Evolutionary conservation across 1,139 yeast species (phyloP).

Genomic region (Protomyces lactucae-debilis): DNA sequence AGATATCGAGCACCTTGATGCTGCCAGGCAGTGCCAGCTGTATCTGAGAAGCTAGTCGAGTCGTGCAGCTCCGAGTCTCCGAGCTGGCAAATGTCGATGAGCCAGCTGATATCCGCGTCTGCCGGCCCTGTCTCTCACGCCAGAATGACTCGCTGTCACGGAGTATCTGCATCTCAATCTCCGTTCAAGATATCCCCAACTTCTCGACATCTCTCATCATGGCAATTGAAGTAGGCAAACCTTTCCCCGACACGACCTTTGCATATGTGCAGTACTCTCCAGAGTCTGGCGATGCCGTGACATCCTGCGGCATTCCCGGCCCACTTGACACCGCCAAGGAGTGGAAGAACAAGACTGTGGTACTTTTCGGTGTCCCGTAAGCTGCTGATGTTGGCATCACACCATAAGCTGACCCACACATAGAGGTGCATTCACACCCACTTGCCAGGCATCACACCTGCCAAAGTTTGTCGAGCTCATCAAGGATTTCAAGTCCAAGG

Average conservation of each 20-base stretch:
- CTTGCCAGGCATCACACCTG: constrained; percentile 75
- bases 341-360: constrained; percentile 51
- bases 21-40: too few relatives aligned
- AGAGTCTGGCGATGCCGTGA: constrained; percentile 42
- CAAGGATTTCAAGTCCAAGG: constrained; percentile 55
- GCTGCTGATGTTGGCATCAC: neutral
- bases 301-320: constrained; percentile 54
- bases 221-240: constrained; percentile 32
- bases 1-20: too few relatives aligned
- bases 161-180: too few relatives aligned
- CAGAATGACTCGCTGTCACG: too few relatives aligned
- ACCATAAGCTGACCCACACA: neutral
- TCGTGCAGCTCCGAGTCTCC: too few relatives aligned
- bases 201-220: neutral
- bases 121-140: too few relatives aligned
- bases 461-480: constrained; percentile 62
- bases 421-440: constrained; percentile 74
- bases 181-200: neutral
- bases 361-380: constrained; percentile 75
- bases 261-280: constrained; percentile 55
- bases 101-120: too few relatives aligned
- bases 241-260: constrained; percentile 54
- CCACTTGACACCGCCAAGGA: constrained; percentile 48
- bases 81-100: too few relatives aligned
- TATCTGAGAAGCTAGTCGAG: too few relatives aligned